Evolutionary conservation across 2,329 filamentous ascomycete genomes (phyloP), one percentile per base, ranked within the genome.

Genomic region (Colletotrichum salicis): DNA sequence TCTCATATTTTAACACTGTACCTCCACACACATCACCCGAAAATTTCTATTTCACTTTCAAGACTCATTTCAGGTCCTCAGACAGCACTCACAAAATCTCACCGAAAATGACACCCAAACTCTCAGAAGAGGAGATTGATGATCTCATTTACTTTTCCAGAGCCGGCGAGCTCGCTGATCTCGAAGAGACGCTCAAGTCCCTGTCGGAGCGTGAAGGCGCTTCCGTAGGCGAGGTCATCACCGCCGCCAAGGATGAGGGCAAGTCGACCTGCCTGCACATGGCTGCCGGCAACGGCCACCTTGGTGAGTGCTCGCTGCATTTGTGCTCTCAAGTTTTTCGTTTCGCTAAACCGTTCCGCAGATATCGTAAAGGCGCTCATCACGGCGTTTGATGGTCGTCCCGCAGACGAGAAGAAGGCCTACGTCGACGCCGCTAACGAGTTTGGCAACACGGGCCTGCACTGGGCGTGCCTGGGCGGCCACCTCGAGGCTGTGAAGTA

Each of bases 401-500:
- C 81, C 58, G 80, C 75, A 24, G 75, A 80, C 41, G 82, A 84
- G 72, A 84, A 83, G 74, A 83, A 85, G 74, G 80, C 86, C 0
- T 90, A 92, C 75, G 81, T 95, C 29, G 92, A 94, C 76, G 85
- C 87, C 2, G 86, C 89, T 73, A 99, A 99, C 78, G 86, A 90
- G 73, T 92, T 93, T 57, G 95, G 95, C 56, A 98, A 98, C 84
- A 98, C 96, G 1, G 90, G 94, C 0, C 86, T 99, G 70, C 96
- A 99, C 83, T 98, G 95, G 95, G 96, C 96, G 0, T 93, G 94
- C 0, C 85, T 98, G 67, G 96, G 97, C 66, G 95, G 95, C 1
- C 95, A 98, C 78, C 84, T 98, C 3, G 89, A 92, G 6, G 89
- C 91, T 4, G 94, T 97, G 7, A 93, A 95, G 84, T 83, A 91